Conservation (phyloP, 1,139 yeast species). For the Williopsis jadinii region DNA sequence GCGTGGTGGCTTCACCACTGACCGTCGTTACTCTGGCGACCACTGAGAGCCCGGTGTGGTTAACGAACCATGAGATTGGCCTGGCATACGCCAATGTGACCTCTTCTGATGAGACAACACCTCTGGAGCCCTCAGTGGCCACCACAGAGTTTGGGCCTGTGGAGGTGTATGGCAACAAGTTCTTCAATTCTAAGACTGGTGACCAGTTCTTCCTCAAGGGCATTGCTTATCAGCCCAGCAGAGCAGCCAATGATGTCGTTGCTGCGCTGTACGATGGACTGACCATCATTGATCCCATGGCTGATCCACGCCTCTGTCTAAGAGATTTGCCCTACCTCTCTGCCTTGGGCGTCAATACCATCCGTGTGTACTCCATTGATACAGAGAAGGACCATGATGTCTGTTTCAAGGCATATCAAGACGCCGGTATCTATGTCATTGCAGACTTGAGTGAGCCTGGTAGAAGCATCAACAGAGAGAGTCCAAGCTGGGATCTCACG, state of each 20-base stretch:
- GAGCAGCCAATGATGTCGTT: slow-evolving; percentile 25
- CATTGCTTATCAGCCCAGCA: slow-evolving; percentile 48
- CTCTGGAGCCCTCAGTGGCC: too few species aligned
- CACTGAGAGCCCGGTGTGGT: not conserved
- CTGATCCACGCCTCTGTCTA: slow-evolving; percentile 38
- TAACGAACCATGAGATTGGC: not conserved
- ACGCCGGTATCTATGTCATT: slow-evolving; percentile 49
- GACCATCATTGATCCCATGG: slow-evolving; percentile 47
- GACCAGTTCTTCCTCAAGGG: slow-evolving; percentile 52
- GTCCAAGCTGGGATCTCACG: slow-evolving; percentile 46
- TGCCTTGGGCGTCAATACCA: slow-evolving; percentile 43
- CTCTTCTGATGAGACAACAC: too few species aligned
- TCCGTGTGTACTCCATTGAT: slow-evolving; percentile 50
- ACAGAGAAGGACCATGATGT: slow-evolving; percentile 43
- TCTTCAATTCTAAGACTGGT: slow-evolving; percentile 35
- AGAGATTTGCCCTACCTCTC: slow-evolving; percentile 43
- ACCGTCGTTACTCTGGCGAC: too few species aligned
- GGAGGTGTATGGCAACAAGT: slow-evolving; percentile 39
- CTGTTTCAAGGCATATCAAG: slow-evolving; percentile 47
- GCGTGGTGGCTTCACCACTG: too few species aligned
- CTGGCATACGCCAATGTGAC: too few species aligned
- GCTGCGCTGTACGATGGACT: slow-evolving; percentile 26
- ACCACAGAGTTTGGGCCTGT: slow-evolving; percentile 23
- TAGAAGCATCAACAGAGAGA: slow-evolving; percentile 39
- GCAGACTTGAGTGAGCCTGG: slow-evolving; percentile 52